A percentile compares a stretch with the other conserved stretches of the same genome.
phyloP scores from a whole-genome alignment of 805 yeast species.

The Nakazawaea ishiwadae region DNA sequence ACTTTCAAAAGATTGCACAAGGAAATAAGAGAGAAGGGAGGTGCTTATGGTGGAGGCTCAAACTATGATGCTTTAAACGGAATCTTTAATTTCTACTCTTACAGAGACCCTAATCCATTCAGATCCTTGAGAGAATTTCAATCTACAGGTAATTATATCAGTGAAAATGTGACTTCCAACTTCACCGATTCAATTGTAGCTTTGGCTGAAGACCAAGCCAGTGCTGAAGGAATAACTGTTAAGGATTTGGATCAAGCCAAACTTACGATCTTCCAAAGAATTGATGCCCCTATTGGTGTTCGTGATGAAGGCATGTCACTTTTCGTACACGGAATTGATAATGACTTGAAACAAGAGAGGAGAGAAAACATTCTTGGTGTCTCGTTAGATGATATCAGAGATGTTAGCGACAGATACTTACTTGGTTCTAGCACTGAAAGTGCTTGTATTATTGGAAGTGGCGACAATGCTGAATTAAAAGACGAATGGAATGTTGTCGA shows the following conservation, averaged over 20 bases:
- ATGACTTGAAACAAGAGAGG: slow-evolving; percentile 74
- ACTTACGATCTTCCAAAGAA: slow-evolving; percentile 80
- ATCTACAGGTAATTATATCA: slow-evolving; percentile 44
- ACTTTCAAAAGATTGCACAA: slow-evolving; percentile 83
- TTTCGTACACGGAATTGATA: slow-evolving; percentile 68
- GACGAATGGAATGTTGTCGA: not conserved
- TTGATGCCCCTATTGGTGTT: slow-evolving; percentile 87
- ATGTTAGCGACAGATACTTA: slow-evolving; percentile 67
- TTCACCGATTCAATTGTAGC: slow-evolving; percentile 21
- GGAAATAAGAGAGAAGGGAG: slow-evolving; percentile 91
- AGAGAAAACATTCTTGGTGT: slow-evolving; percentile 72
- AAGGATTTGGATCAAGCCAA: slow-evolving; percentile 85
- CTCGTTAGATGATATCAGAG: slow-evolving; percentile 51
- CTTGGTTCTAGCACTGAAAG: slow-evolving; percentile 18
- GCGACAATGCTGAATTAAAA: not conserved
- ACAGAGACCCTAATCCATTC: slow-evolving; percentile 87
- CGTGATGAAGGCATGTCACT: slow-evolving; percentile 67
- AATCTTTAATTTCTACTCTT: slow-evolving; percentile 75
- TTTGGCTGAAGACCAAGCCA: slow-evolving; percentile 24
- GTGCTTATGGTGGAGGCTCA: slow-evolving; percentile 98
- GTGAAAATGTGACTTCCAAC: slow-evolving; percentile 29
- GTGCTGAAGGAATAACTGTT: slow-evolving; percentile 28
- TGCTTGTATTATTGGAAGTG: slow-evolving; percentile 18
- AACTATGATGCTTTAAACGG: slow-evolving; percentile 80
- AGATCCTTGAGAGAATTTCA: slow-evolving; percentile 61